These are phyloP conservation scores for Candolleomyces eurysporus DNA, from an alignment of 768 basidiomycete species.

Conservation along the genomic window DNA sequence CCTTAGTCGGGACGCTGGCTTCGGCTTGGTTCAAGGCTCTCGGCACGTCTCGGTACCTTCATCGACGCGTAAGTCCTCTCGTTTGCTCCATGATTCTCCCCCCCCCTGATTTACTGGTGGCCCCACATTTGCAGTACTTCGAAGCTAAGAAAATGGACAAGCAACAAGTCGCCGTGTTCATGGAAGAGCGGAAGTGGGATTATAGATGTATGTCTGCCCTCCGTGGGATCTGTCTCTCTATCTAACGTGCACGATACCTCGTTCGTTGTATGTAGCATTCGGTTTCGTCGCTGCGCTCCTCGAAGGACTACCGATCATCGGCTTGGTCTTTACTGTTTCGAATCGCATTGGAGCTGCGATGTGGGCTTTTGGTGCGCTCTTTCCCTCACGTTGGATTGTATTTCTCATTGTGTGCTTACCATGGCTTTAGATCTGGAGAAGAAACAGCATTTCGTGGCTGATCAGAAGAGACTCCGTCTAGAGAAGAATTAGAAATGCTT, in stretches of 20 bases:
- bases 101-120: not conserved
- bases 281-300: constrained; percentile 82
- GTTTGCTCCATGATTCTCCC: not conserved
- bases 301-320: constrained; percentile 79
- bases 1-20: constrained; percentile 61
- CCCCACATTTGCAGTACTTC: constrained; percentile 60
- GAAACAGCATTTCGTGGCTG: constrained; percentile 46
- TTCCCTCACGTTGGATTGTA: not conserved
- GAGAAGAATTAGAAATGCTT: not conserved
- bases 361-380: constrained; percentile 76
- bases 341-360: constrained; percentile 92
- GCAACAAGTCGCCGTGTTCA: constrained; percentile 67
- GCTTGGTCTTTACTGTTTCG: constrained; percentile 78
- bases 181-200: constrained; percentile 90
- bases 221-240: not conserved
- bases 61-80: constrained; percentile 53
- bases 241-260: not conserved
- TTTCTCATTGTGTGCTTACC: not conserved
- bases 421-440: constrained; percentile 54
- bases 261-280: constrained; percentile 52
- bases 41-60: constrained; percentile 65
- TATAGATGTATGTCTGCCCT: constrained; percentile 56
- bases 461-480: constrained; percentile 1
- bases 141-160: constrained; percentile 79
- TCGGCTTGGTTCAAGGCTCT: constrained; percentile 66